Base-by-base conservation (phyloP, 495 filamentous ascomycete genomes). In the Podospora pseudoanserina region DNA sequence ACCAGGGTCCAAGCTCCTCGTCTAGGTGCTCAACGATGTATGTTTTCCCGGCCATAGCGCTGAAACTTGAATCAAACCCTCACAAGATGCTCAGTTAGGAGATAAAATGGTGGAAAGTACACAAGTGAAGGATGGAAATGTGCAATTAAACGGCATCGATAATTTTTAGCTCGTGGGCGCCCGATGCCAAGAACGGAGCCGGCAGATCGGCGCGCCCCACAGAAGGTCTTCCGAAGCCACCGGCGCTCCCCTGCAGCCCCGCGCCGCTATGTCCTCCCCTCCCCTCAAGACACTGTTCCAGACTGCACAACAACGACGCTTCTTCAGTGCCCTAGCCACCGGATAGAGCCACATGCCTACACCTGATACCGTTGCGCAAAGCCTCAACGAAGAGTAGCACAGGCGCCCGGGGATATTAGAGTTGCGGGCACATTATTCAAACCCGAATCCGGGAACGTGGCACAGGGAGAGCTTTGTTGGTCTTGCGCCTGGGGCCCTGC, bases 21-120 rank as follows among this genome's bases (percentile, higher is more conserved):
- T 97, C 93, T 23, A 97, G 85, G 79, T 97, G 93, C 82, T 97
- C 93, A 65, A 97, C 92, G 71, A 97, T 89, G 80, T 92, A 96
- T 53, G 86, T 91, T 73, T 89, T 90, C 68, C 23, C 62, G 49
- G 58, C 28, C 28, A 32, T 63, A 64, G 62, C 15, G 74, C 53
- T 70, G 11, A 61, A 16, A 28, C 15, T 60, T 23, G 58, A 32
- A 32, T 4, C 1, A 32, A 32, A 4, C 4, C 30, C 30, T 32
- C 30, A 32, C 30, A 32, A 32, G 39, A 49, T 49, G 39, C 39
- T 49, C 39, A 49, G 9, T 49, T 49, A 49, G 9, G 9, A 49
- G 13, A 13, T 5, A 49, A 11, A 13, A 11, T 16, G 39, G 2
- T 11, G 39, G 6, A 11, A 49, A 49, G 39, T 49, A 16, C 15